A percentile compares a stretch with the other conserved stretches of the same genome.
phyloP scores from a whole-genome alignment of 352 stramenopile genomes.

The Pythium monospermum region DNA sequence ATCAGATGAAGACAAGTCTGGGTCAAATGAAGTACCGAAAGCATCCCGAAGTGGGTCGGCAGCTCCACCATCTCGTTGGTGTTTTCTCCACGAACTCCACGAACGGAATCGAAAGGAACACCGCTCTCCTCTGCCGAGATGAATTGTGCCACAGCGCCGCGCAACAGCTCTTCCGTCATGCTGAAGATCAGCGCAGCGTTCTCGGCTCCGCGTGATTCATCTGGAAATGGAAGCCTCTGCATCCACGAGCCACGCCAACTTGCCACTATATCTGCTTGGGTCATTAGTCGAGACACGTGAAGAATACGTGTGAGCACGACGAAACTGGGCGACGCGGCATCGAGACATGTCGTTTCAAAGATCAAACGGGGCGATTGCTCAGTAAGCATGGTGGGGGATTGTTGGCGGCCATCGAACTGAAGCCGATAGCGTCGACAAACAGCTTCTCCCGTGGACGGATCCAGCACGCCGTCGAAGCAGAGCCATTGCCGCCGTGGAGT shows the following conservation, averaged over 20 bases:
- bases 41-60: conserved; percentile 23
- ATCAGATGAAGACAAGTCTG: conserved; percentile 31
- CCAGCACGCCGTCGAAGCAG: conserved; percentile 10
- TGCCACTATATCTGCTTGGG: conserved; percentile 1
- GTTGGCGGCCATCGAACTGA: too few species aligned
- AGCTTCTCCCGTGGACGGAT: neutral
- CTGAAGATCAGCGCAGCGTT: conserved; percentile 14
- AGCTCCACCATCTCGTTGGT: neutral
- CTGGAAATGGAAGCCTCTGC: conserved; percentile 14
- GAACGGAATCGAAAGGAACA: neutral
- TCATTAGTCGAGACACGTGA: conserved; percentile 3
- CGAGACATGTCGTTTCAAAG: conserved; percentile 13
- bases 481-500: conserved; percentile 1
- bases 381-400: too few species aligned
- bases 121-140: conserved; percentile 12
- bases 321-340: conserved; percentile 4
- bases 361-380: too few species aligned
- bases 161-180: conserved; percentile 9
- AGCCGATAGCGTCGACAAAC: too few species aligned
- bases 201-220: conserved; percentile 11
- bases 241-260: conserved; percentile 10
- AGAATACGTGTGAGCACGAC: conserved; percentile 2
- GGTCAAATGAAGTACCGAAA: conserved; percentile 44
- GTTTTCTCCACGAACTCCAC: neutral
- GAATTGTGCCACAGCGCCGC: conserved; percentile 4